Evolutionary conservation across 257 asterid species (phyloP).

Genomic region (Echium plantagineum): DNA sequence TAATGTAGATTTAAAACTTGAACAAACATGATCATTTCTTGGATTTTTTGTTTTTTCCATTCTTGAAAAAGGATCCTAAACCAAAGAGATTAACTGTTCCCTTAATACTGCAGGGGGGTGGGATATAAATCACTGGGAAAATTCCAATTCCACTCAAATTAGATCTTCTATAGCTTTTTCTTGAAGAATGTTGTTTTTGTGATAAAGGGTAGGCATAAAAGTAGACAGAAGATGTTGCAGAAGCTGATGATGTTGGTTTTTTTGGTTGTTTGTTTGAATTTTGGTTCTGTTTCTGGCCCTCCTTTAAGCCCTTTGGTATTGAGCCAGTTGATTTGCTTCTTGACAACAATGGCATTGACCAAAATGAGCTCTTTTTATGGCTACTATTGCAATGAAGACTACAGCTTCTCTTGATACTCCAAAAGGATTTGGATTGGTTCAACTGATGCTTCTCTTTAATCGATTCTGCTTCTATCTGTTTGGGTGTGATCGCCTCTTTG

Average conservation of each 20-base stretch:
- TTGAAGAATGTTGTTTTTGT: slow-evolving; percentile 29
- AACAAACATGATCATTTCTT: slow-evolving; percentile 16
- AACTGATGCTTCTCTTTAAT: slow-evolving; percentile 2
- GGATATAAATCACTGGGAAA: slow-evolving; percentile 30
- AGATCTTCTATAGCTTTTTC: slow-evolving; percentile 23
- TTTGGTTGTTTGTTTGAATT: slow-evolving; percentile 10
- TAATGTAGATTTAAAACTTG: neutral
- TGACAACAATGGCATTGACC: slow-evolving; percentile 32
- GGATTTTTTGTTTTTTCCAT: slow-evolving; percentile 28
- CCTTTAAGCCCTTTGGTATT: slow-evolving; percentile 13
- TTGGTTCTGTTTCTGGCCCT: slow-evolving; percentile 18
- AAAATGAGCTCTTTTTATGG: slow-evolving; percentile 30
- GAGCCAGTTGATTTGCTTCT: slow-evolving; percentile 44
- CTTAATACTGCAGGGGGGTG: slow-evolving; percentile 27
- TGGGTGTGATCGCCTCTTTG: slow-evolving; percentile 10
- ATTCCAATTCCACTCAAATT: slow-evolving; percentile 23
- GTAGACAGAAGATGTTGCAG: slow-evolving; percentile 9
- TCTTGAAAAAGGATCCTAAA: slow-evolving; percentile 34
- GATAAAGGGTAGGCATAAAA: slow-evolving; percentile 18
- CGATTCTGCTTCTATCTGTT: slow-evolving; percentile 4
- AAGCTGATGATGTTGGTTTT: neutral
- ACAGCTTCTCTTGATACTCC: slow-evolving; percentile 32
- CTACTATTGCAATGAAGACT: slow-evolving; percentile 33
- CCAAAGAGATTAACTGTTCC: slow-evolving; percentile 38
- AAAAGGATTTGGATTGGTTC: slow-evolving; percentile 20